phyloP scores from a whole-genome alignment of 2,329 filamentous ascomycete genomes.

The Aspergillus sp. region DNA sequence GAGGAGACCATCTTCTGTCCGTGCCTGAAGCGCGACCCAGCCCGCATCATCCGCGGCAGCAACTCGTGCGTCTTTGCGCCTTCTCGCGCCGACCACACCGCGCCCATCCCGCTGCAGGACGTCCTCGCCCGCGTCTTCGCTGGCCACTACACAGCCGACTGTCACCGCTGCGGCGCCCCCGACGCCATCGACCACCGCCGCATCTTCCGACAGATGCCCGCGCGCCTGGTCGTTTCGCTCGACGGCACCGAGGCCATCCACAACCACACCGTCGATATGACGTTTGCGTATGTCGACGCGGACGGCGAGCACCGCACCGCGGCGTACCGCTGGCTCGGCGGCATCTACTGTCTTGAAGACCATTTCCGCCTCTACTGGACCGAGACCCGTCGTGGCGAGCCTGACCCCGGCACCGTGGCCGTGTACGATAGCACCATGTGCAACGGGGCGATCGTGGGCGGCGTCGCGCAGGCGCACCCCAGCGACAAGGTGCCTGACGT shows the following conservation, averaged over 20 bases:
- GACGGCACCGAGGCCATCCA: conserved; percentile 10
- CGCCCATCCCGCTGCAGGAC: conserved; percentile 9
- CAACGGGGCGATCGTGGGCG: conserved; percentile 28
- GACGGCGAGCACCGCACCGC: conserved; percentile 16
- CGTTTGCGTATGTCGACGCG: conserved; percentile 22
- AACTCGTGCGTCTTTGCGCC: neutral
- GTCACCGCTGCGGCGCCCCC: conserved; percentile 9
- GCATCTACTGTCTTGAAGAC: conserved; percentile 27
- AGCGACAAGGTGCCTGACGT: conserved; percentile 24
- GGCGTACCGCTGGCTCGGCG: conserved; percentile 39
- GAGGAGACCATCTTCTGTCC: conserved; percentile 8
- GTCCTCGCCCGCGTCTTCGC: conserved; percentile 22
- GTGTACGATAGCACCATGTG: conserved; percentile 32
- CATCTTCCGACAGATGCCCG: conserved; percentile 24
- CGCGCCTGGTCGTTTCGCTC: conserved; percentile 29
- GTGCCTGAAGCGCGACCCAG: neutral
- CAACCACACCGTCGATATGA: conserved; percentile 27
- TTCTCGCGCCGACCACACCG: neutral
- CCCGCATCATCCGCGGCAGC: neutral
- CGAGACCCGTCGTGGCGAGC: conserved; percentile 28
- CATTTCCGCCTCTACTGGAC: conserved; percentile 33
- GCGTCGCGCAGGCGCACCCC: conserved; percentile 11
- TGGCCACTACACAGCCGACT: neutral
- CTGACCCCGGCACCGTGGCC: conserved; percentile 17
- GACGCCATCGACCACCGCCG: conserved; percentile 4